phyloP scores from a whole-genome alignment of 805 yeast genomes.

The Yamadazyma phyllophila region DNA sequence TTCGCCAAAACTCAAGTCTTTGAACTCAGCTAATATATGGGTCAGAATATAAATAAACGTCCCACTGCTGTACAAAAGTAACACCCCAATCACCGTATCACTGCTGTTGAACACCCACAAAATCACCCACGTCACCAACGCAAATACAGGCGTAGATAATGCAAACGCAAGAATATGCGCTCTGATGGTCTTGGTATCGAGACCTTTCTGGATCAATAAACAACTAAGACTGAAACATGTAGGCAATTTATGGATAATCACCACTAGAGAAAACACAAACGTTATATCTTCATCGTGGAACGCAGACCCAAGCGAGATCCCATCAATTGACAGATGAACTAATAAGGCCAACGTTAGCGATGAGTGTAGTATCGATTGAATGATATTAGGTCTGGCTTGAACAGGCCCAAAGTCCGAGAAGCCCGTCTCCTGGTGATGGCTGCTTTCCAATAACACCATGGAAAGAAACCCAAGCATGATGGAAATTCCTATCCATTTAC shows the following conservation, averaged over 20 bases:
- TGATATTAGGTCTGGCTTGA: background rate
- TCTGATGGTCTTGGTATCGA: conserved; percentile 29
- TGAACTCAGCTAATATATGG: conserved; percentile 40
- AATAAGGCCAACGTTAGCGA: conserved; percentile 61
- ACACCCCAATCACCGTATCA: conserved; percentile 48
- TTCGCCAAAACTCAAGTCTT: conserved; percentile 10
- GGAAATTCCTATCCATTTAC: conserved; percentile 14
- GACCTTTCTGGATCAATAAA: conserved; percentile 43
- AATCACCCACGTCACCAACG: conserved; percentile 48
- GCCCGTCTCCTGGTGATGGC: background rate
- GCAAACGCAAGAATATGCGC: conserved; percentile 56
- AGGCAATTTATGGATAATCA: conserved; percentile 71
- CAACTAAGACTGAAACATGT: conserved; percentile 68
- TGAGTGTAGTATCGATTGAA: conserved; percentile 32
- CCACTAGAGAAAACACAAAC: conserved; percentile 54
- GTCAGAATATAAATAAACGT: conserved; percentile 70
- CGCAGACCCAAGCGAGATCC: conserved; percentile 68
- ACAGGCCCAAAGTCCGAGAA: conserved; percentile 2
- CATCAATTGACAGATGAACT: conserved; percentile 70
- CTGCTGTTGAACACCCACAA: conserved; percentile 28
- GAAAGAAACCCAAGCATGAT: conserved; percentile 12
- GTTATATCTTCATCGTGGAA: conserved; percentile 36
- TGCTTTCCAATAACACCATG: conserved; percentile 5
- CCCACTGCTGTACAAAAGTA: conserved; percentile 67
- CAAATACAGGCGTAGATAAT: conserved; percentile 58